phyloP scores from a whole-genome alignment of 345 rosid species.

The Salix arbutifolia region DNA sequence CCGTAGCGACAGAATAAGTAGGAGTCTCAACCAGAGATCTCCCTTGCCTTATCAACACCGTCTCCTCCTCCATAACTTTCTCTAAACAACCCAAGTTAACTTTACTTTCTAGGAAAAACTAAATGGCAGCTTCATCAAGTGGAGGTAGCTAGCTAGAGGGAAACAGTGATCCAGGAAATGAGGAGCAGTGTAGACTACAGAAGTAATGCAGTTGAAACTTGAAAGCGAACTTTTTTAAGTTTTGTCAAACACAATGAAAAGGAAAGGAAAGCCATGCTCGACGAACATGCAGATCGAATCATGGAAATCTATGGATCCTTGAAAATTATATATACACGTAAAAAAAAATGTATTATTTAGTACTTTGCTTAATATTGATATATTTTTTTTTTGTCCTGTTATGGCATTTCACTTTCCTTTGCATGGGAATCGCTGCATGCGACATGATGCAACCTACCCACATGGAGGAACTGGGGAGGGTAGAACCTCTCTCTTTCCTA shows the following conservation, averaged over 20 bases:
- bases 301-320: not conserved
- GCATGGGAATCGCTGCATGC: slow-evolving; percentile 17
- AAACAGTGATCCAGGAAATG: not conserved
- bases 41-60: slow-evolving; percentile 10
- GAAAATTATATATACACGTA: not conserved
- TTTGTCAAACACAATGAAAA: not conserved
- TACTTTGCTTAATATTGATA: not conserved
- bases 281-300: not conserved
- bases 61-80: not conserved
- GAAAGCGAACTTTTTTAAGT: not conserved
- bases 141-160: not conserved
- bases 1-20: slow-evolving; percentile 82
- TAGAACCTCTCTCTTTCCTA: not conserved
- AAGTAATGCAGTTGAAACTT: not conserved
- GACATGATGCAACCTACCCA: not conserved
- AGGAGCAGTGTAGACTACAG: not conserved
- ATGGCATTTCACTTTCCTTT: not conserved
- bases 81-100: not conserved
- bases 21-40: slow-evolving; percentile 89
- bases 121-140: not conserved
- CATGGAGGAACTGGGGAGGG: not conserved
- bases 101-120: not conserved
- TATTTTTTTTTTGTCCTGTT: not conserved
- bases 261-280: not conserved
- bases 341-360: not conserved